Evolutionary conservation across 305 asterid species (phyloP), one percentile per base, ranked within the genome.

Genomic region (Solanum hybrid): DNA sequence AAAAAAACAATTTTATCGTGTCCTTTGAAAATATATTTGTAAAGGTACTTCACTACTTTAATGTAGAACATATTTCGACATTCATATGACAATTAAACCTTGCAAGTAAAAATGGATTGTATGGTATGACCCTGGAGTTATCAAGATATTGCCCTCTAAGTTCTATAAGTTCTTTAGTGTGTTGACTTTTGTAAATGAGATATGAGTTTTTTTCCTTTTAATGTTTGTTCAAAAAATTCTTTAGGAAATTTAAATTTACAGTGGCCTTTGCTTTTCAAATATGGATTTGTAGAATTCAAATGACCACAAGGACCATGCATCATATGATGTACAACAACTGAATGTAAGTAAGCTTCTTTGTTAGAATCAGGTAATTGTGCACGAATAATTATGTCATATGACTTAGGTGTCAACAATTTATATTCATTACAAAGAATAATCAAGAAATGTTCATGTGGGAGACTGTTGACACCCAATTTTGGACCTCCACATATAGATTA

Each of bases 61-160:
- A 84, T 68, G 0, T 17, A 3, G 4, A 78, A 13, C 89, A 79
- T 0, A 90, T 33, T 15, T 91, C 84, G 0, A 90, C 41, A 72
- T 85, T 91, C 1, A 91, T 85, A 9, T 86, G 89, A 9, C 79
- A 90, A 2, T 90, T 75, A 27, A 61, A 82, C 14, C 83, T 87
- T 0, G 27, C 26, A 1, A 90, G 68, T 15, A 89, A 31, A 11
- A 5, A 41, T 10, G 68, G 38, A 29, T 57, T 61, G 9, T 85
- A 91, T 4, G 85, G 88, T 1, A 87, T 36, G 11, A 61, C 12
- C 73, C 5, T 7, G 0, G 73, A 61, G 26, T 61, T 61, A 7
- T 61, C 73, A 61, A 61, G 27, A 20, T 20, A 20, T 22, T 20
- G 0, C 24, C 26, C 26, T 61, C 2, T 8, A 20, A 61, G 10